Conservation (phyloP, 441 rosid genomes). For the Hura crepitans region DNA sequence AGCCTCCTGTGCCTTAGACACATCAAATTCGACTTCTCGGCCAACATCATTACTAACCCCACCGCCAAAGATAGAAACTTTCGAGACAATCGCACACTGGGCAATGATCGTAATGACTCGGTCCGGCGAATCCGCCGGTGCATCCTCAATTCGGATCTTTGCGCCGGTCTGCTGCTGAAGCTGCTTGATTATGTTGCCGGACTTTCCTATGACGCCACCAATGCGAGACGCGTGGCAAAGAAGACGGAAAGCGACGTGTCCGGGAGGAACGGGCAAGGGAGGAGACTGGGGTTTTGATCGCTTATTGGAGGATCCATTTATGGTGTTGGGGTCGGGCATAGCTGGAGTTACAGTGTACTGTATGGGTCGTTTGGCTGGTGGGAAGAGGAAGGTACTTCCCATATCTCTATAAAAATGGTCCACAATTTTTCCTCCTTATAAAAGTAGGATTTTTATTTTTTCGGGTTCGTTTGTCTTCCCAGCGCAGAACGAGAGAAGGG, state of each 20-base stretch:
- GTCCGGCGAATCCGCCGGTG: conserved; percentile 55
- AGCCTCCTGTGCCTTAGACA: conserved; percentile 83
- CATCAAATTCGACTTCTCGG: conserved; percentile 40
- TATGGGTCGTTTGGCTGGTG: conserved; percentile 37
- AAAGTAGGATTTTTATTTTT: not conserved
- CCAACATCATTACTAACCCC: conserved; percentile 21
- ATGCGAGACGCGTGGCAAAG: conserved; percentile 63
- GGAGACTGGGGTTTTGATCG: conserved; percentile 18
- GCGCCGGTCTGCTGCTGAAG: conserved; percentile 69
- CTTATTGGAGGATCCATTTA: conserved; percentile 39
- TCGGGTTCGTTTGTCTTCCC: not conserved
- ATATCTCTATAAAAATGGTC: conserved; percentile 18
- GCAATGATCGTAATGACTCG: conserved; percentile 60
- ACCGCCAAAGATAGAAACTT: conserved; percentile 14
- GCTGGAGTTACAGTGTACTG: conserved; percentile 13
- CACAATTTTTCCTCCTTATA: not conserved
- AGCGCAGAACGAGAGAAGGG: not conserved
- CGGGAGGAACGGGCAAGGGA: conserved; percentile 14
- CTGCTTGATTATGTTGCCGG: conserved; percentile 68
- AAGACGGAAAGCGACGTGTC: conserved; percentile 54
- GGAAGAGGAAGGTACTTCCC: conserved; percentile 42
- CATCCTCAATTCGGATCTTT: conserved; percentile 73
- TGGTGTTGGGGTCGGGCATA: conserved; percentile 37
- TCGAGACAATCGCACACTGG: conserved; percentile 21
- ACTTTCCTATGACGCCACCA: conserved; percentile 83